Evolutionary conservation across 768 basidiomycete species (phyloP).

Genomic region (Rickenella mellea): DNA sequence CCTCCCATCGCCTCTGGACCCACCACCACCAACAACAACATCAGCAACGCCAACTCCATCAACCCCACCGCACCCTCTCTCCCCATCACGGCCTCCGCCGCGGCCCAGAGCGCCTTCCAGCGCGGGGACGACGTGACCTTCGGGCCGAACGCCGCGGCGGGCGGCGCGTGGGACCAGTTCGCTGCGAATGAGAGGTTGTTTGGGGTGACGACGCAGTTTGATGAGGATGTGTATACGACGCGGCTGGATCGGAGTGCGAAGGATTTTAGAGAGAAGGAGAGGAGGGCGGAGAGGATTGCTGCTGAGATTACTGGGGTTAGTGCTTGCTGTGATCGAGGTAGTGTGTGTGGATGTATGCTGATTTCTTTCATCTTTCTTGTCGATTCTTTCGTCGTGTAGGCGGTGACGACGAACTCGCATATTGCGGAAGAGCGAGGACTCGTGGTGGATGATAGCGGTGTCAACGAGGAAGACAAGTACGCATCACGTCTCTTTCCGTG

Average conservation of each 20-base stretch:
- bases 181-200: slow-evolving; percentile 88
- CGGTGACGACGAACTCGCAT: slow-evolving; percentile 65
- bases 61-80: slow-evolving; percentile 8
- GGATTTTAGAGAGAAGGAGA: slow-evolving; percentile 84
- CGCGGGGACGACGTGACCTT: slow-evolving; percentile 63
- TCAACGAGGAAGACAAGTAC: slow-evolving; percentile 96
- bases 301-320: slow-evolving; percentile 84
- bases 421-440: slow-evolving; percentile 80
- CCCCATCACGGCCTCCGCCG: slow-evolving; percentile 20
- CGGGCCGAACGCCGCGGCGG: slow-evolving; percentile 36
- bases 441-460: slow-evolving; percentile 54
- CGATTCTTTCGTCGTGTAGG: slow-evolving; percentile 26
- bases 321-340: slow-evolving; percentile 4
- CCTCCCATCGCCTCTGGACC: too few species aligned
- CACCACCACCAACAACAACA: too few species aligned
- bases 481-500: slow-evolving; percentile 16
- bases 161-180: slow-evolving; percentile 80
- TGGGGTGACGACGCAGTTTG: slow-evolving; percentile 84
- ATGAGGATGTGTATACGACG: slow-evolving; percentile 93
- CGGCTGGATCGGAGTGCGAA: slow-evolving; percentile 76
- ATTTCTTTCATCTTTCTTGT: slow-evolving; percentile 1
- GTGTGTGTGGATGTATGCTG: slow-evolving; percentile 3
- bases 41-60: too few species aligned
- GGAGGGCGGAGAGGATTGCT: slow-evolving; percentile 79
- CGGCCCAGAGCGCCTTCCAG: slow-evolving; percentile 14